Percentiles rank a stretch among this genome's conserved stretches.
Evolutionary conservation across 352 stramenopile genomes (phyloP).

Genomic region (Pythium pectinolyticum): DNA sequence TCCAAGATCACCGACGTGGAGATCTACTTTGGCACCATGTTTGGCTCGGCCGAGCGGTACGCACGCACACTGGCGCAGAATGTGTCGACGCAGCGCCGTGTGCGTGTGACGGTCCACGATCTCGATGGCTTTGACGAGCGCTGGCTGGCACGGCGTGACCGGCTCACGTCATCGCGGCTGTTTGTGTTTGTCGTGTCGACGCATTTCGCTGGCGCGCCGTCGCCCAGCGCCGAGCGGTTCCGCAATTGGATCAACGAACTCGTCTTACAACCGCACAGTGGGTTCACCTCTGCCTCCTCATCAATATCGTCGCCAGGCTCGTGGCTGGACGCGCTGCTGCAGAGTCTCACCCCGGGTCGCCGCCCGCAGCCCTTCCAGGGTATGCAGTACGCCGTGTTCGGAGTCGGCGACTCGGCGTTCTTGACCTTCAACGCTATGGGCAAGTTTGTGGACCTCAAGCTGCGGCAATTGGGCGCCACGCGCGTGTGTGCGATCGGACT

Average conservation of each 20-base stretch:
- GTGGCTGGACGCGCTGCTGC: too few relatives aligned
- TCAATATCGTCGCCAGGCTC: background rate
- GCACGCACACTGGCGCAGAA: constrained; percentile 81
- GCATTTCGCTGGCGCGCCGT: constrained; percentile 93
- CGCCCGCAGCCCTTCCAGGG: constrained; percentile 14
- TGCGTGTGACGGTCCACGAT: constrained; percentile 69
- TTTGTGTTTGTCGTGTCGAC: constrained; percentile 94
- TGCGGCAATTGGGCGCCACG: constrained; percentile 80
- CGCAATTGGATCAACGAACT: constrained; percentile 65
- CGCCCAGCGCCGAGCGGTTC: constrained; percentile 91
- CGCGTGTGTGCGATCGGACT: constrained; percentile 76
- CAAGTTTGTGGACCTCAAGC: constrained; percentile 83
- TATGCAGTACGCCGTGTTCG: constrained; percentile 93
- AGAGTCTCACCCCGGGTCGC: too few relatives aligned
- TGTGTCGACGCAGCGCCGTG: constrained; percentile 44
- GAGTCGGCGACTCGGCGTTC: constrained; percentile 94
- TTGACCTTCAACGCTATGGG: constrained; percentile 95
- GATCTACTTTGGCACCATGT: constrained; percentile 95
- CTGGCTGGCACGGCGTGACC: constrained; percentile 32
- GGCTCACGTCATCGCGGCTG: constrained; percentile 24
- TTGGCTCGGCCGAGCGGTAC: constrained; percentile 92
- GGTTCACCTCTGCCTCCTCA: background rate
- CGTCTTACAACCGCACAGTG: background rate
- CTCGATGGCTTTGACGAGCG: constrained; percentile 81
- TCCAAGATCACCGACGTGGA: constrained; percentile 67